Conservation (phyloP, 108 stramenopile genomes). For the Fistulifera pelliculosa region DNA sequence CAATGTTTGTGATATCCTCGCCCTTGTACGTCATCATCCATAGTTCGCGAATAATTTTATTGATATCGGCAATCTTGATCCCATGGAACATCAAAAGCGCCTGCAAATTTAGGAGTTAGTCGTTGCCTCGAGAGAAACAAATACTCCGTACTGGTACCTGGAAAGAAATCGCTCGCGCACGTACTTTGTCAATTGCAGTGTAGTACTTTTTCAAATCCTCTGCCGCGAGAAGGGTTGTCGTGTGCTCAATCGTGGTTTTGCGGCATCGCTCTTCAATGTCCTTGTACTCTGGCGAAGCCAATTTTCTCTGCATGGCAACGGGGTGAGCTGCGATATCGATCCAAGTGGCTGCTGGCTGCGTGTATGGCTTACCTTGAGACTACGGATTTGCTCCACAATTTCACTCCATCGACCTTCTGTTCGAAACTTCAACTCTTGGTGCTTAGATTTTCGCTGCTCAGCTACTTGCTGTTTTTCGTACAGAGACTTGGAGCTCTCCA, state of each 20-base stretch:
- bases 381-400: conserved; percentile 51
- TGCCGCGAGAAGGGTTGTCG: conserved; percentile 89
- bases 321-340: background rate
- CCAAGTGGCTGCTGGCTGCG: background rate
- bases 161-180: too few relatives aligned
- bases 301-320: conserved; percentile 33
- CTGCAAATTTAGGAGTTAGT: background rate
- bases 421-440: conserved; percentile 22
- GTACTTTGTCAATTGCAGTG: conserved; percentile 83
- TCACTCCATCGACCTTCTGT: conserved; percentile 51
- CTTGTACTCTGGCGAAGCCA: conserved; percentile 59
- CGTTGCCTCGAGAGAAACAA: too few relatives aligned
- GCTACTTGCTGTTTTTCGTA: conserved; percentile 24
- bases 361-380: conserved; percentile 35
- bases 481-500: conserved; percentile 39
- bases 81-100: conserved; percentile 85
- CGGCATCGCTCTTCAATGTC: conserved; percentile 87
- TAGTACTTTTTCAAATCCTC: conserved; percentile 90
- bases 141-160: too few relatives aligned
- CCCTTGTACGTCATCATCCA: conserved; percentile 97
- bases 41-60: conserved; percentile 79
- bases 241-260: conserved; percentile 68
- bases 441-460: conserved; percentile 18
- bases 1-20: conserved; percentile 94
- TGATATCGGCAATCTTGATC: conserved; percentile 96